Evolutionary conservation across 352 stramenopile genomes (phyloP).

Genomic region (Salisapilia sapeloensis): DNA sequence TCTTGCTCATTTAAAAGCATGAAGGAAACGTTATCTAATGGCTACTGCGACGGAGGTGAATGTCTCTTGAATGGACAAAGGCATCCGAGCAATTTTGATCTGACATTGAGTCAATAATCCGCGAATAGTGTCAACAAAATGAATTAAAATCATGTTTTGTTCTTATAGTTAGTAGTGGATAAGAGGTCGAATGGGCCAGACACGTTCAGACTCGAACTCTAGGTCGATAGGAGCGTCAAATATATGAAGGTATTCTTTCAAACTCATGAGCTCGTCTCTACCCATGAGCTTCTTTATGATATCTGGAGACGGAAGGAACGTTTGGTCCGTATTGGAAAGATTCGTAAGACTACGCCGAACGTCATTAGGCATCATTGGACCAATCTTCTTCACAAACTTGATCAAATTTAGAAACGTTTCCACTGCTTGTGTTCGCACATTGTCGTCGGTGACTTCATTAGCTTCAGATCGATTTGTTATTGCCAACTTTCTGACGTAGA

Average conservation of each 20-base stretch:
- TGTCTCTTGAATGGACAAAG: constrained; percentile 23
- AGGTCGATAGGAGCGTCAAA: constrained; percentile 20
- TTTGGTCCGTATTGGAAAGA: constrained; percentile 43
- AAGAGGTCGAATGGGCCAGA: constrained; percentile 56
- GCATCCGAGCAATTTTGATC: constrained; percentile 19
- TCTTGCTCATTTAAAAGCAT: constrained; percentile 33
- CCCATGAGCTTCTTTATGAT: constrained; percentile 29
- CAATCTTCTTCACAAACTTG: constrained; percentile 46
- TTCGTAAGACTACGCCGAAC: constrained; percentile 40
- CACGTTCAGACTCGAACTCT: constrained; percentile 50
- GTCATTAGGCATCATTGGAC: constrained; percentile 20
- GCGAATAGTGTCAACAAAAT: too few relatives aligned
- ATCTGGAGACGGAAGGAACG: constrained; percentile 32
- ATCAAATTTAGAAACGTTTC: constrained; percentile 34
- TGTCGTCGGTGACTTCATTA: constrained; percentile 23
- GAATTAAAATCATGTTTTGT: background rate
- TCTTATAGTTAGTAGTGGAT: constrained; percentile 24
- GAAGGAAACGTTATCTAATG: constrained; percentile 16
- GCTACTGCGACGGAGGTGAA: constrained; percentile 32
- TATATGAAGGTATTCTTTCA: constrained; percentile 32
- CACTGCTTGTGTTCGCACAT: constrained; percentile 15
- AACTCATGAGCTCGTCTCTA: constrained; percentile 40
- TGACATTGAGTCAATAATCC: constrained; percentile 23
- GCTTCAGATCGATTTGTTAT: constrained; percentile 10
- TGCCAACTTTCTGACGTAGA: constrained; percentile 50